Base-by-base conservation (phyloP, 2,329 filamentous ascomycete species). In the Aspergillus transmontanensis region DNA sequence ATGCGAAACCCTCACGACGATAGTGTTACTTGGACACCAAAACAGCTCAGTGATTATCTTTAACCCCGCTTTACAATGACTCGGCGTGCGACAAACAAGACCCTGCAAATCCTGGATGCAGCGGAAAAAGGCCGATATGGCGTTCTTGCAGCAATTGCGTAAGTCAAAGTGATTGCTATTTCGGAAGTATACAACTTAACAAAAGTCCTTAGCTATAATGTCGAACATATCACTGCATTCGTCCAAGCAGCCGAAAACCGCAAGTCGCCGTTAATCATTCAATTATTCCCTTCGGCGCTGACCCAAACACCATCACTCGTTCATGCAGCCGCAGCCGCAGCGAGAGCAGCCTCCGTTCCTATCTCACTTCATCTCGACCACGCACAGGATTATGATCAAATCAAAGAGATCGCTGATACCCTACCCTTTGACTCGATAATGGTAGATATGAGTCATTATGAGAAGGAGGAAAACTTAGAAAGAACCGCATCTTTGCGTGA, bases 401-500 rank as follows among this genome's bases (percentile, higher is more conserved):
- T 88, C 60, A 82, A 83, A 48, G 78, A 78, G 6, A 86, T 87
- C 1, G 87, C 86, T 3, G 82, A 87, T 67, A 59, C 23, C 12
- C 83, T 84, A 30, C 82, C 77, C 12, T 90, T 90, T 66, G 89
- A 91, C 75, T 85, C 82, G 65, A 90, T 91, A 70, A 91, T 91
- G 88, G 85, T 91, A 0, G 89, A 91, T 74, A 91, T 91, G 88
- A 86, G 82, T 61, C 89, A 90, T 71, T 86, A 89, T 69, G 87
- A 89, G 65, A 86, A 86, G 68, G 87, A 85, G 59, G 88, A 90
- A 75, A 91, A 91, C 74, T 77, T 91, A 50, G 78, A 80, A 19
- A 83, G 84, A 73, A 91, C 88, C 23, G 80, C 79, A 51, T 85
- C 88, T 66, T 76, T 90, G 60, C 86, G 86, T 9, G 76, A 78